A percentile compares a stretch with the other conserved stretches of the same genome.
phyloP scores from a whole-genome alignment of 1,139 yeast genomes.

The Petasospora fabianii region DNA sequence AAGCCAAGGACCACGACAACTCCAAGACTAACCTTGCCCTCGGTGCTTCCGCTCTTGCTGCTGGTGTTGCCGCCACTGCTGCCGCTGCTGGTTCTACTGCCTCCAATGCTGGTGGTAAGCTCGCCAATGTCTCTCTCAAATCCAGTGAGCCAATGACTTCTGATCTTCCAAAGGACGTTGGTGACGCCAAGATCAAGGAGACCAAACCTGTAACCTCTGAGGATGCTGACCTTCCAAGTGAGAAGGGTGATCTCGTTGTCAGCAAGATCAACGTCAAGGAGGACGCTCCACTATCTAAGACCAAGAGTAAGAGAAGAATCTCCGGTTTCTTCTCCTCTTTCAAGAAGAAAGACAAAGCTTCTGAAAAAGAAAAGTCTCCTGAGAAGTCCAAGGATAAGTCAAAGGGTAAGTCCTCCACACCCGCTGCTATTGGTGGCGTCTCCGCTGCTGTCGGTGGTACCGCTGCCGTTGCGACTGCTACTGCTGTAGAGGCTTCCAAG shows the following conservation, averaged over 20 bases:
- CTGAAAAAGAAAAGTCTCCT: too few species aligned
- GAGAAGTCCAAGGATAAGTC: constrained; percentile 4
- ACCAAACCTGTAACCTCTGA: constrained; percentile 1
- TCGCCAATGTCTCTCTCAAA: constrained; percentile 5
- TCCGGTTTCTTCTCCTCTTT: constrained; percentile 20
- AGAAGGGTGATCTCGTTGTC: constrained; percentile 6
- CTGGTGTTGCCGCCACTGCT: constrained; percentile 1
- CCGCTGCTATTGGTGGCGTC: constrained; percentile 15
- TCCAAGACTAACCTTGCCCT: constrained; percentile 2
- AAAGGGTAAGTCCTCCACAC: constrained; percentile 11
- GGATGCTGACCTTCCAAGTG: constrained; percentile 3
- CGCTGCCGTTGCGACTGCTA: constrained; percentile 15
- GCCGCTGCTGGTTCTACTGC: constrained; percentile 12
- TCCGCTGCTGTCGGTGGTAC: constrained; percentile 13
- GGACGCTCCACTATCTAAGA: constrained; percentile 5
- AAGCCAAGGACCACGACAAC: background rate
- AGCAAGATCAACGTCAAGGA: constrained; percentile 8
- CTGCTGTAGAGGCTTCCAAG: constrained; percentile 3
- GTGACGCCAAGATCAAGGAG: constrained; percentile 3
- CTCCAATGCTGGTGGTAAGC: constrained; percentile 6
- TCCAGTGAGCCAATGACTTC: constrained; percentile 6
- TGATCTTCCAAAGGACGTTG: constrained; percentile 4
- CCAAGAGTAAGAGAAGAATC: constrained; percentile 20
- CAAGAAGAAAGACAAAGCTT: constrained; percentile 14
- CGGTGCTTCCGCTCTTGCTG: background rate